Evolutionary conservation across 164 flowering plant genomes (phyloP).

Genomic region (Umbellularia californica): DNA sequence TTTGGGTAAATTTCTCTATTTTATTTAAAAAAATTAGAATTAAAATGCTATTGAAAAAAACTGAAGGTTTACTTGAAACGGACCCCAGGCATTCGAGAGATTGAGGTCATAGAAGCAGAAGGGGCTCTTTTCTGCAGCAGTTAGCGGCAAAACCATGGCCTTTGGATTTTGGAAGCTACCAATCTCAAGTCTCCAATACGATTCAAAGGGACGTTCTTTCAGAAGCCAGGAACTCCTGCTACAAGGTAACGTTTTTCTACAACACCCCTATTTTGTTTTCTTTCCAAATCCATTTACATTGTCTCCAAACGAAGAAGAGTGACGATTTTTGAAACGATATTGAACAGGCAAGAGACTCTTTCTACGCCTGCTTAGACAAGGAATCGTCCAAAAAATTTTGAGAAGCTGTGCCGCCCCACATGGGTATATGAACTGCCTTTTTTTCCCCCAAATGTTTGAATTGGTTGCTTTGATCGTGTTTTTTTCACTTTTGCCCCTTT

Average conservation of each 20-base stretch:
- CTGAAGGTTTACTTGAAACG: no score
- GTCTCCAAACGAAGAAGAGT: no score
- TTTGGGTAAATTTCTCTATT: no score
- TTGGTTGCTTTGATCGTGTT: neutral
- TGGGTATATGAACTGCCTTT: constrained; percentile 45
- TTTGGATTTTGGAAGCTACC: constrained; percentile 2
- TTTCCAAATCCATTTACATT: neutral
- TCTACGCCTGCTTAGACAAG: constrained; percentile 71
- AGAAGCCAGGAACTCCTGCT: constrained; percentile 64
- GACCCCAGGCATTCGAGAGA: no score
- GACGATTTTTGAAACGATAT: neutral
- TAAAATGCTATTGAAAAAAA: no score
- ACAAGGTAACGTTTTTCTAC: constrained; percentile 43
- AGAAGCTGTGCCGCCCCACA: constrained; percentile 58
- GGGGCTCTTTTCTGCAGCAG: no score
- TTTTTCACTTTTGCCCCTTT: neutral
- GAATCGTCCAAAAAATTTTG: constrained; percentile 61
- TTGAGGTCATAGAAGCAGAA: no score
- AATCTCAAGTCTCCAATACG: constrained; percentile 15
- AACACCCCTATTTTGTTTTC: neutral
- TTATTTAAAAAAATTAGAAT: no score
- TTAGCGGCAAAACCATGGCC: neutral
- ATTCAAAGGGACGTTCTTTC: constrained; percentile 59
- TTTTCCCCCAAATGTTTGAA: neutral
- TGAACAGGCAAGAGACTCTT: constrained; percentile 76